Evolutionary conservation across 177 flowering plant genomes (phyloP).

Genomic region (Vitis hybrid): DNA sequence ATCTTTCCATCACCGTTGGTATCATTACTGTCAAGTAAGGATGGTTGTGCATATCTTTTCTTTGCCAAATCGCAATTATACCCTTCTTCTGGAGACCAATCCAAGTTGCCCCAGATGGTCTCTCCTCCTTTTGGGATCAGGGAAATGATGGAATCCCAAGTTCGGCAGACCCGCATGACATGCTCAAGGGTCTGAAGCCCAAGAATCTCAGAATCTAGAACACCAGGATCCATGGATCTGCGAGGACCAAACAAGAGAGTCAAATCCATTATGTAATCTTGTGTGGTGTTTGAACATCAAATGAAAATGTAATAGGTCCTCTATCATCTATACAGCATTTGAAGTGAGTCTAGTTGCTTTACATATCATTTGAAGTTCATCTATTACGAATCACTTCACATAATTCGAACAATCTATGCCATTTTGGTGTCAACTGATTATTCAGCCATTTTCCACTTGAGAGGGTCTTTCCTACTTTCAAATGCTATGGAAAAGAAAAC

Average conservation of each 20-base stretch:
- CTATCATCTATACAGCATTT: neutral
- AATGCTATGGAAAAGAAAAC: neutral
- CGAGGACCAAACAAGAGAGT: slow-evolving; percentile 6
- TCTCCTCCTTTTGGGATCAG: slow-evolving; percentile 85
- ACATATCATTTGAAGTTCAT: neutral
- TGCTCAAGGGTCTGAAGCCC: slow-evolving; percentile 64
- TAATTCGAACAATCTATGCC: neutral
- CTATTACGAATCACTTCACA: neutral
- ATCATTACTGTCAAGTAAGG: slow-evolving; percentile 16
- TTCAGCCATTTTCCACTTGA: neutral
- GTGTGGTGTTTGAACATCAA: neutral
- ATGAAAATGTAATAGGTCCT: neutral
- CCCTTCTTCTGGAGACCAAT: slow-evolving; percentile 76
- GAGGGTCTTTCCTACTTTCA: neutral
- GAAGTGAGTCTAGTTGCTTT: neutral
- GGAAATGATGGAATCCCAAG: slow-evolving; percentile 73
- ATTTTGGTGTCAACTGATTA: neutral
- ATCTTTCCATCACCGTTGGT: slow-evolving; percentile 31
- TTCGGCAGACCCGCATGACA: slow-evolving; percentile 54
- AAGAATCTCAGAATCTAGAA: slow-evolving; percentile 57
- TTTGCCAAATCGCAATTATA: slow-evolving; percentile 33
- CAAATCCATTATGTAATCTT: neutral
- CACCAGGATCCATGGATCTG: slow-evolving; percentile 71
- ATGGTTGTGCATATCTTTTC: slow-evolving; percentile 20
- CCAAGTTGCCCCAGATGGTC: slow-evolving; percentile 72